Evolutionary conservation across 1,284 basidiomycete genomes (phyloP).

Genomic region (Ganoderma meredithae): DNA sequence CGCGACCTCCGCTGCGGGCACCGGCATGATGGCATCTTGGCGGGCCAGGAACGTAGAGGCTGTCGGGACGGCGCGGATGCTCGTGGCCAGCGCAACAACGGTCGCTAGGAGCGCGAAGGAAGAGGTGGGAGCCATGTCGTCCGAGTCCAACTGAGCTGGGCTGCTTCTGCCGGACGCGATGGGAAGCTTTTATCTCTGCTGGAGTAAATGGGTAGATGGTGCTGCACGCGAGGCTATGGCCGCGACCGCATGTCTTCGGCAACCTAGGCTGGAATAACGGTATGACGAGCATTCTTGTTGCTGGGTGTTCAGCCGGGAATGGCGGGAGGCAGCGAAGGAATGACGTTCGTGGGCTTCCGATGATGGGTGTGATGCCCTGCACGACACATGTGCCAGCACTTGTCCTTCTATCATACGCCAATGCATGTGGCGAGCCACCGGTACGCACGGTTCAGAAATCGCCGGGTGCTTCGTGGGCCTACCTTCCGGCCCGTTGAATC

Average conservation of each 20-base stretch:
- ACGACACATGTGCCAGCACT: no score
- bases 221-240: background rate
- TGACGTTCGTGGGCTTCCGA: background rate
- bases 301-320: background rate
- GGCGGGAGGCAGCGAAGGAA: background rate
- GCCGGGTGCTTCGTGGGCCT: background rate
- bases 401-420: no score
- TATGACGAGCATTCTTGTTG: slow-evolving; percentile 1
- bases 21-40: slow-evolving; percentile 40
- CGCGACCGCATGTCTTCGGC: background rate
- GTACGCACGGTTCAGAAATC: background rate
- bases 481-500: background rate
- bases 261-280: background rate
- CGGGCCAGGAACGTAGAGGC: background rate
- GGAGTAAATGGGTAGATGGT: no score
- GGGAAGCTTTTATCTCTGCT: background rate
- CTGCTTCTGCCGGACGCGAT: background rate
- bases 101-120: background rate
- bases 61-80: background rate
- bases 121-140: slow-evolving; percentile 1
- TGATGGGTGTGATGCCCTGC: background rate
- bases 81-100: background rate
- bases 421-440: background rate
- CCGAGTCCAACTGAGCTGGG: background rate
- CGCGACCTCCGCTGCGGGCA: slow-evolving; percentile 50